Base-by-base conservation (phyloP, 495 filamentous ascomycete species). In the Aspergillus indologenus region DNA sequence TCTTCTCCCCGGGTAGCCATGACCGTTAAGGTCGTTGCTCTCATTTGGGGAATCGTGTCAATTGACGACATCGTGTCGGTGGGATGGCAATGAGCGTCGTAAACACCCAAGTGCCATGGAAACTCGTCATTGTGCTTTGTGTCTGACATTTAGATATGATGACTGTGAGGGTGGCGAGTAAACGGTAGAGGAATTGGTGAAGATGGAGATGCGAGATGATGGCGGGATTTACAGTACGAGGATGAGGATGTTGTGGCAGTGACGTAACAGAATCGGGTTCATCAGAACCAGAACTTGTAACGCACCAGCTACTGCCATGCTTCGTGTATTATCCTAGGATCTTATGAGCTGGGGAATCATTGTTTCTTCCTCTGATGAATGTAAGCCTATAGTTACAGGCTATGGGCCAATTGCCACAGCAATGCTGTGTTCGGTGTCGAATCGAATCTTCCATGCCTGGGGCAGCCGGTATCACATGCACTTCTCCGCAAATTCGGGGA, bases 71-170 rank as follows among this genome's bases (percentile, higher is more conserved):
- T 89, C n/a, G 90, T 96, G 70, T 97, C 93, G 20, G 94, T 98
- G n/a, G 94, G 92, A 71, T 98, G 94, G 66, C 95, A 98, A 73
- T 98, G 94, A 46, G 94, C 91, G 73, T 98, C 94, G 64, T 83
- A 90, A 52, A 93, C 83, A 23, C 91, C 92, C 9, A 92, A 65
- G 43, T 89, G 81, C 94, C 94, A 98, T 3, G 91, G 92, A 59
- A 97, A 87, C 0, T 65, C 64, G 21, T 69, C 34, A 18, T 52
- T 45, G 9, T 22, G 46, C 49, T 62, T 52, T 29, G 69, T 48
- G 26, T 63, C 54, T 23, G 61, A 56, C 67, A 67, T 71, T 42
- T 51, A 9, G 17, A 31, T 9, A 31, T 6, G 12, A 31, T 29
- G 42, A 15, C 19, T 24, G 17, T 40, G 54, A 48, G 45, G 21